A percentile compares a stretch with the other conserved stretches of the same genome.
phyloP scores from a whole-genome alignment of 2,329 filamentous ascomycete genomes.

The Colletotrichum echinochloae region DNA sequence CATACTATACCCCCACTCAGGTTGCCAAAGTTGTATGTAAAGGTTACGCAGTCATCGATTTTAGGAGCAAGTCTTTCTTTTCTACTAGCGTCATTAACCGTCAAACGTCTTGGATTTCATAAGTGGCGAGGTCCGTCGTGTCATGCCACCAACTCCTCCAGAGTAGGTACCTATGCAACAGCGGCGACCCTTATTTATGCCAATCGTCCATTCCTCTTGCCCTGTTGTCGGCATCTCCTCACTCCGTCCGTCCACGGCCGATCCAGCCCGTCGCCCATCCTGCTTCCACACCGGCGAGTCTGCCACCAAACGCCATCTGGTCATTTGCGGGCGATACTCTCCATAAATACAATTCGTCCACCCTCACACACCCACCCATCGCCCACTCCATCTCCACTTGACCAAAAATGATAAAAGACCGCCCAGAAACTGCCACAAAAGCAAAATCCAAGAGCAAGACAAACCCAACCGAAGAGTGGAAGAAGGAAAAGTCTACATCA shows the following conservation, averaged over 20 bases:
- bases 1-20: neutral
- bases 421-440: slow-evolving; percentile 9
- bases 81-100: slow-evolving; percentile 36
- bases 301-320: neutral
- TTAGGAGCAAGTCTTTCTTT: slow-evolving; percentile 10
- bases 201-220: slow-evolving; percentile 13
- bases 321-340: neutral
- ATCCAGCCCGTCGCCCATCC: neutral
- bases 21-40: neutral
- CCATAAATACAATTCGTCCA: slow-evolving; percentile 1
- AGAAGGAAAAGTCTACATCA: slow-evolving; percentile 25
- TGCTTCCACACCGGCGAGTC: neutral
- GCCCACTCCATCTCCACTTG: neutral
- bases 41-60: neutral
- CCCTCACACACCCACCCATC: neutral
- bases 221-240: slow-evolving; percentile 1
- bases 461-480: slow-evolving; percentile 11
- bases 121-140: slow-evolving; percentile 32
- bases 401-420: slow-evolving; percentile 16
- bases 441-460: slow-evolving; percentile 29
- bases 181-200: slow-evolving; percentile 8
- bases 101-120: slow-evolving; percentile 38
- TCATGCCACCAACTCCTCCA: slow-evolving; percentile 24
- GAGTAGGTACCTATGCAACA: slow-evolving; percentile 34
- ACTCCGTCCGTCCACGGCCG: neutral